phyloP scores from a whole-genome alignment of 306 rosid genomes.

The Inga laurina region DNA sequence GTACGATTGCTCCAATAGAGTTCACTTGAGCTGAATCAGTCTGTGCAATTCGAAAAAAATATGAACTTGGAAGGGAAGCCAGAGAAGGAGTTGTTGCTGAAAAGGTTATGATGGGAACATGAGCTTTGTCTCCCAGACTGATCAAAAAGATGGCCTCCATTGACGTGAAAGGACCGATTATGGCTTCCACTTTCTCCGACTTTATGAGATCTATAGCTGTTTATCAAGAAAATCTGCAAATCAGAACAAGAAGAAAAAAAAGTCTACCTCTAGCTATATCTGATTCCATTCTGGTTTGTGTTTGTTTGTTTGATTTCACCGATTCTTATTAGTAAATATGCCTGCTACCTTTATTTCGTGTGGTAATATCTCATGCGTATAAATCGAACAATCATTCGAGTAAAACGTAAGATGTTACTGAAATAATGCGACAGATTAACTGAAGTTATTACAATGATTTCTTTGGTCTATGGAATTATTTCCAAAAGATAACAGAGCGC shows the following conservation, averaged over 20 bases:
- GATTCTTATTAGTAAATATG: neutral
- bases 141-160: constrained; percentile 55
- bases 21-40: constrained; percentile 48
- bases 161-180: constrained; percentile 55
- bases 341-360: neutral
- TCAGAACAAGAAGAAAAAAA: neutral
- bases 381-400: neutral
- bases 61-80: constrained; percentile 39
- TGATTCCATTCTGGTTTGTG: neutral
- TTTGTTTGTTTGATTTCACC: neutral
- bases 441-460: neutral
- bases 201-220: constrained; percentile 50
- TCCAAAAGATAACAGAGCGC: neutral
- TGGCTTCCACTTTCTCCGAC: constrained; percentile 51
- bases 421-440: neutral
- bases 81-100: constrained; percentile 62
- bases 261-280: neutral
- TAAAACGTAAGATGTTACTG: neutral
- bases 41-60: constrained; percentile 49
- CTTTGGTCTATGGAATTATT: neutral
- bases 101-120: constrained; percentile 53
- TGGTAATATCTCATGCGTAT: neutral
- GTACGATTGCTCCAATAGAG: constrained; percentile 42
- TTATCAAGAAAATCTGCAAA: neutral
- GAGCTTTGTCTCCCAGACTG: constrained; percentile 50